These are phyloP conservation scores for Salix udensis DNA, from an alignment of 345 rosid species.

Conservation along the genomic window DNA sequence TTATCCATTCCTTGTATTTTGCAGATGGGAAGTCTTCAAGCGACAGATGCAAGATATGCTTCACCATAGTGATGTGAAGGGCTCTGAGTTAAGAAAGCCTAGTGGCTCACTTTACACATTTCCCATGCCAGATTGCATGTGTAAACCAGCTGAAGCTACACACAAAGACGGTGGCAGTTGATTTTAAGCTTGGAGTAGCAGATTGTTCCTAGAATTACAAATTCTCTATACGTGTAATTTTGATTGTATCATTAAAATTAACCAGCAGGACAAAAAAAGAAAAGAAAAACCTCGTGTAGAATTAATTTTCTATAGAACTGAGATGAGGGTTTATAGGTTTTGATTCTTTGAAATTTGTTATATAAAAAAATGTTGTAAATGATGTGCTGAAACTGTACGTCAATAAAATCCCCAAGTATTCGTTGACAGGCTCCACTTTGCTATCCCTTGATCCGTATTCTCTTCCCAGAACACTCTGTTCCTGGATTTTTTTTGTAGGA, in stretches of 20 bases:
- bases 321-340: neutral
- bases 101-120: slow-evolving; percentile 74
- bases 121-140: slow-evolving; percentile 98
- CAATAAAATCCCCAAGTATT: neutral
- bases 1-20: neutral
- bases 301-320: slow-evolving; percentile 15
- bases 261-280: neutral
- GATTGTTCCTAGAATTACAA: neutral
- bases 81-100: slow-evolving; percentile 59
- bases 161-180: slow-evolving; percentile 13
- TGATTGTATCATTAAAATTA: slow-evolving; percentile 6
- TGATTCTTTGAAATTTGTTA: slow-evolving; percentile 3
- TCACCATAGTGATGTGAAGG: slow-evolving; percentile 68
- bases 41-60: slow-evolving; percentile 78
- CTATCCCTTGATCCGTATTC: too few species aligned
- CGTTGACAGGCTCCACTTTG: too few species aligned
- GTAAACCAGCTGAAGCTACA: slow-evolving; percentile 46
- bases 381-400: neutral
- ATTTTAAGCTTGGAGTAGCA: neutral
- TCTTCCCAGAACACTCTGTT: too few species aligned
- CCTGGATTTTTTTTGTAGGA: too few species aligned
- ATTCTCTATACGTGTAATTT: neutral
- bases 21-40: slow-evolving; percentile 84
- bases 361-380: slow-evolving; percentile 14
- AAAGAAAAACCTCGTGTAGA: neutral